Percentiles rank a stretch among this genome's conserved stretches.
Evolutionary conservation across 1,284 basidiomycete genomes (phyloP).

Genomic region (Rhizoctonia solani): DNA sequence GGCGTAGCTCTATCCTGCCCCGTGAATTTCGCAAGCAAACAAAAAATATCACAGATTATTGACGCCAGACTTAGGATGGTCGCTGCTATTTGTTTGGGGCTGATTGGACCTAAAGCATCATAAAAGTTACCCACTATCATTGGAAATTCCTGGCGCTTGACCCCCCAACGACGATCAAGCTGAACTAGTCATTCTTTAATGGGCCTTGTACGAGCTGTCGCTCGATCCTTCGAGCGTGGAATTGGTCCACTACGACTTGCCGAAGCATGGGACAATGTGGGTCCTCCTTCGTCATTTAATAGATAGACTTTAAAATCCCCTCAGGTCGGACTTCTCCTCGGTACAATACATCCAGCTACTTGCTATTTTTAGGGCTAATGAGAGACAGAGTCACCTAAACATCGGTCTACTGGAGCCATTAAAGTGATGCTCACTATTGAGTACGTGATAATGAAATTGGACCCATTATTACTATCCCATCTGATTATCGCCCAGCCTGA

Average conservation of each 20-base stretch:
- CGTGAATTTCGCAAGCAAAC: too few relatives aligned
- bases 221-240: slow-evolving; percentile 62
- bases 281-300: slow-evolving; percentile 42
- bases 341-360: slow-evolving; percentile 48
- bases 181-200: too few relatives aligned
- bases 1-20: too few relatives aligned
- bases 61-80: too few relatives aligned
- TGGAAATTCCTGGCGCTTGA: slow-evolving; percentile 42
- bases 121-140: too few relatives aligned
- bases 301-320: slow-evolving; percentile 33
- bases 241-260: slow-evolving; percentile 86
- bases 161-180: not conserved
- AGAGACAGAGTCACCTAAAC: slow-evolving; percentile 69
- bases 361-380: slow-evolving; percentile 6
- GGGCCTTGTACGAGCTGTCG: slow-evolving; percentile 29
- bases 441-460: slow-evolving; percentile 62
- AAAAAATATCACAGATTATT: too few relatives aligned
- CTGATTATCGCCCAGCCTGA: slow-evolving; percentile 59
- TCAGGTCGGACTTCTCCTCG: slow-evolving; percentile 82
- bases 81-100: too few relatives aligned
- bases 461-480: not conserved
- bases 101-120: too few relatives aligned
- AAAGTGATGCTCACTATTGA: slow-evolving; percentile 83
- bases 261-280: slow-evolving; percentile 89
- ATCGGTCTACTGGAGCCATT: slow-evolving; percentile 58